Evolutionary conservation across 1,139 yeast species (phyloP), one percentile per base, ranked within the genome.

Genomic region (Debaryomycetaceae sp.): DNA sequence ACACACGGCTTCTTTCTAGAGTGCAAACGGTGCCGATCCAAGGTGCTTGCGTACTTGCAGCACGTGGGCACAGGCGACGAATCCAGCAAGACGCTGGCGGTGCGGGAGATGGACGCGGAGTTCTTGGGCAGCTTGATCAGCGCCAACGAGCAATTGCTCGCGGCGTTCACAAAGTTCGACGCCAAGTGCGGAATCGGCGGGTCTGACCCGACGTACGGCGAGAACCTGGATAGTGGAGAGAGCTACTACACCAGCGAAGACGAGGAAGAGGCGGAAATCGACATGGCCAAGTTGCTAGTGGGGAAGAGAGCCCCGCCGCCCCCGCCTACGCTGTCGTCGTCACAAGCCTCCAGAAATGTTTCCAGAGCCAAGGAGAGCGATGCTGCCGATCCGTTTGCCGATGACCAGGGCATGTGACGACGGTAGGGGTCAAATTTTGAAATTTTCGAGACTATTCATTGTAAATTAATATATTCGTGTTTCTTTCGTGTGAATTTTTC

Each of bases 81-180:
- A 7, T 33, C 38, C 4, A 45, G 40, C 13, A 63, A 64, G 36
- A 38, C 48, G 4, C 35, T 41, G 2, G 62, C 49, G 32, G 51
- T 51, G 3, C 37, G 46, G 12, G 53, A 49, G 3, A 49, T 62
- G 53, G 70, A 75, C 32, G 96, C 86, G 39, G 95, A 83, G 46
- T 80, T 77, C 39, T 58, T 90, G 41, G 97, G 96, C 7, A 70
- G 87, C 29, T 64, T 90, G 40, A 73, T 90, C 35, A 79, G 73
- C 38, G 93, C 95, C 28, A 90, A 90, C 49, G 98, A 90, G 44
- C 87, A 80, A 45, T 66, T 90, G 37, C 93, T 90, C 8, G 61
- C 60, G 4, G 77, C 86, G 0, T 65, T 90, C 44, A 73, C 77
- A 42, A 55, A 62, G 35, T 86, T 75, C 49, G 95, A 87, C 37